Conservation (phyloP, 345 rosid species). For the Rhodomyrtus tomentosa region DNA sequence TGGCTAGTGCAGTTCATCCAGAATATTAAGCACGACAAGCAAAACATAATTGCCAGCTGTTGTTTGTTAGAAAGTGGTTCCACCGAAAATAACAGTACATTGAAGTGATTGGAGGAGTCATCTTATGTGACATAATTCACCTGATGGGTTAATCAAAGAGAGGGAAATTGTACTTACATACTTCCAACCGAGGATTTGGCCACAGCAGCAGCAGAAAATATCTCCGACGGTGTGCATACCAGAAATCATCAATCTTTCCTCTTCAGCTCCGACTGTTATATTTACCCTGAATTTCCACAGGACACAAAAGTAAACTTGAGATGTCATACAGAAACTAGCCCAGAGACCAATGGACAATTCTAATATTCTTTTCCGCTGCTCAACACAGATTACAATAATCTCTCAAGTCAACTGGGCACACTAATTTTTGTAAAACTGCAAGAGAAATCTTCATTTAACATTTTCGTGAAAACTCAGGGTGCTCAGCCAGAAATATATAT, state of each 20-base stretch:
- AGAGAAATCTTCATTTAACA: not conserved
- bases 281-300: conserved; percentile 16
- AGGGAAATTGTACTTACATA: conserved; percentile 14
- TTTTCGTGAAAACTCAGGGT: not conserved
- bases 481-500: not conserved
- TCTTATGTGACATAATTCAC: not conserved
- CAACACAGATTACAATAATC: not conserved
- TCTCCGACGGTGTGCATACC: conserved; percentile 40
- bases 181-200: conserved; percentile 42
- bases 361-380: not conserved
- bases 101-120: not conserved
- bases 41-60: too few relatives aligned
- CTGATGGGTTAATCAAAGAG: not conserved
- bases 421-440: not conserved
- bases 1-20: not conserved
- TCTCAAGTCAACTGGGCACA: not conserved
- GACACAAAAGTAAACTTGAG: not conserved
- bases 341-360: not conserved
- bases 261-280: conserved; percentile 16
- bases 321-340: not conserved
- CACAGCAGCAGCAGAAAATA: conserved; percentile 32
- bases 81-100: too few relatives aligned
- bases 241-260: conserved; percentile 29
- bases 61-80: too few relatives aligned
- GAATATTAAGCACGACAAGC: not conserved